Conservation (phyloP, 2,329 filamentous ascomycete species). For the Shiraia sp. region DNA sequence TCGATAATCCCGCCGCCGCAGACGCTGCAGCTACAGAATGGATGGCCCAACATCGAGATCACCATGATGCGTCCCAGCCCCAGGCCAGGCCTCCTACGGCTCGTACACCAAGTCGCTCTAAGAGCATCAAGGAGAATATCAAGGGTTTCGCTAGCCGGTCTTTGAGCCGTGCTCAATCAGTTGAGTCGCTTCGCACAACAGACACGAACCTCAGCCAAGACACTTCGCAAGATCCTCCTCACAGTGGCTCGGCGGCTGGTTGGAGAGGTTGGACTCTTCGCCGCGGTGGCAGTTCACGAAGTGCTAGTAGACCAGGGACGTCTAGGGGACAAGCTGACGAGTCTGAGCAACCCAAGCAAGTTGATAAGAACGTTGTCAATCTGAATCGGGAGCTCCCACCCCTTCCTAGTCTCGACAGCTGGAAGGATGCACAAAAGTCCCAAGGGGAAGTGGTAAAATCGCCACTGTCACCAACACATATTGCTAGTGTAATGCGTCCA, state of each 20-base stretch:
- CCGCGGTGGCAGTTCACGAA: constrained; percentile 38
- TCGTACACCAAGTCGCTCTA: constrained; percentile 41
- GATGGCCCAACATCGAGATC: constrained; percentile 51
- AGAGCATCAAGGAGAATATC: constrained; percentile 45
- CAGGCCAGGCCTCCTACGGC: constrained; percentile 22
- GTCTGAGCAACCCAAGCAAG: constrained; percentile 28
- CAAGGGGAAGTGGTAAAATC: constrained; percentile 18
- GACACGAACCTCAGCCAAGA: constrained; percentile 11
- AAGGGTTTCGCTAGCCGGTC: constrained; percentile 42
- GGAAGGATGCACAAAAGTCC: constrained; percentile 30
- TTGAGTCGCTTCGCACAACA: constrained; percentile 31
- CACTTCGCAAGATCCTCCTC: constrained; percentile 26
- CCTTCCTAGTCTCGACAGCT: constrained; percentile 50
- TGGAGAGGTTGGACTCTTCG: constrained; percentile 47
- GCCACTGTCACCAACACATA: constrained; percentile 31
- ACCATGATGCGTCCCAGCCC: constrained; percentile 26
- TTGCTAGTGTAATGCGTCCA: constrained; percentile 42
- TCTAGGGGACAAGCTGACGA: constrained; percentile 31
- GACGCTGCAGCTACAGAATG: constrained; percentile 48
- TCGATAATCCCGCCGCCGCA: constrained; percentile 38
- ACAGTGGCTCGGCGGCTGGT: constrained; percentile 31
- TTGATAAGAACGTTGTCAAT: constrained; percentile 37
- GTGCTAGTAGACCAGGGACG: constrained; percentile 36
- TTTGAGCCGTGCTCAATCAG: constrained; percentile 40
- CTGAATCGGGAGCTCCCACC: constrained; percentile 54